Base-by-base conservation (phyloP, 208 protist genomes). In the Crithidia brevicula region DNA sequence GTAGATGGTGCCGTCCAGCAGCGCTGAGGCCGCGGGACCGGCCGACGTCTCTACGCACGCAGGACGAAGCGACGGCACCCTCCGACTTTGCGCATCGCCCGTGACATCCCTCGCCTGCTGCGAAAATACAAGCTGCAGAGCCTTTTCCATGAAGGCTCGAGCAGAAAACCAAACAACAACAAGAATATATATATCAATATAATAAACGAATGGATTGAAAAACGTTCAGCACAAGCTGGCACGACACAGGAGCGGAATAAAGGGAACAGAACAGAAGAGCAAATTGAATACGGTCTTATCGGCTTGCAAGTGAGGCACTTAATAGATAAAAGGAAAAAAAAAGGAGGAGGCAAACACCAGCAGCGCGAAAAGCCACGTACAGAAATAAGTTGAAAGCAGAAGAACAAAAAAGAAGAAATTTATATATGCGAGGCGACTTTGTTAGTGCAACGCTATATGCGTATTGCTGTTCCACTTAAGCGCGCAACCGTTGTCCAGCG, bases 191-290 rank as follows among this genome's bases (percentile, higher is more conserved):
- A 18, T 36, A 25, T 47, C 43, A 53, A 22, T 16, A 49, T 7
- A 40, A 18, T 31, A 66, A 59, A 66, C n/a, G 33, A 40, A 23
- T 51, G 34, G 36, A 40, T 50, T 50, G 60, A 52, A 52, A 58
- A 57, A 33, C n/a, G n/a, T n/a, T n/a, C n/a, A n/a, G n/a, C n/a
- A n/a, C n/a, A n/a, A n/a, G n/a, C n/a, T n/a, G n/a, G n/a, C n/a
- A n/a, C n/a, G n/a, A n/a, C n/a, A n/a, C n/a, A n/a, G n/a, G 2
- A 66, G 56, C 36, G 53, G 36, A 47, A 46, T 46, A 31, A 46
- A 53, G 52, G 57, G 34, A 50, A 59, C 69, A 70, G 20, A 22
- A n/a, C n/a, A n/a, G n/a, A n/a, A n/a, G n/a, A n/a, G n/a, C n/a
- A n/a, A n/a, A n/a, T n/a, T n/a, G n/a, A n/a, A n/a, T n/a, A n/a